Base-by-base conservation (phyloP, 805 yeast genomes). In the Wickerhamomyces rabaulensis region DNA sequence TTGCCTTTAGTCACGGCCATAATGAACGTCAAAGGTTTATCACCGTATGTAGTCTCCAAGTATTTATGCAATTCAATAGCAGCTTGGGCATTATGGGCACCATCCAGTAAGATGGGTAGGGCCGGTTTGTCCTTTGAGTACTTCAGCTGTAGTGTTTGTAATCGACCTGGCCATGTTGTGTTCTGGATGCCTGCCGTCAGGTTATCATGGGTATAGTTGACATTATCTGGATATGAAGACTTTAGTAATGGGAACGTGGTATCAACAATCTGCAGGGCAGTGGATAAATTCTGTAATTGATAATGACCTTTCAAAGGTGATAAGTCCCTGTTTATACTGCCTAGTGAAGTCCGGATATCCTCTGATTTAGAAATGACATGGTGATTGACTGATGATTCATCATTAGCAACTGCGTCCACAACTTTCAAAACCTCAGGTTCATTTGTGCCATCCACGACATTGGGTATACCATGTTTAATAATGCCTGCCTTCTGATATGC, bases 61-160 rank as follows among this genome's bases (percentile, higher is more conserved):
- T 71, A 88, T 36, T 71, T 71, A 0, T 75, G 76, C 26, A 94
- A 68, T 56, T 85, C 88, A n/a, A 67, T 64, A 0, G 97, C 94
- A 0, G 97, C 96, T 49, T 82, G 80, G 6, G 79, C 81, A 61
- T 94, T 94, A 62, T 94, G 98, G 0, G 98, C 97, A 3, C 98
- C 98, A 66, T 92, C 98, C 2, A 94, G 58, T 4, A 94, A 64
- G 0, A 81, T 63, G 1, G 56, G 52, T 0, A 71, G 43, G 2
- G 62, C 53, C 2, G 62, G 43, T 7, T 51, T 55, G 1, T 43
- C 42, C 1, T 65, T 43, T 2, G 57, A 47, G 13, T 60, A 54
- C 8, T 58, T 52, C n/a, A 72, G 55, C 4, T 64, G 49, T 13
- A 78, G 25, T 25, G 60, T 50, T 57, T 94, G 96, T 44, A 94